Percentiles rank a stretch among this genome's conserved stretches.
These are phyloP conservation scores for Fusarium sororula DNA, from an alignment of 2,329 filamentous ascomycete species.

Conservation along the genomic window DNA sequence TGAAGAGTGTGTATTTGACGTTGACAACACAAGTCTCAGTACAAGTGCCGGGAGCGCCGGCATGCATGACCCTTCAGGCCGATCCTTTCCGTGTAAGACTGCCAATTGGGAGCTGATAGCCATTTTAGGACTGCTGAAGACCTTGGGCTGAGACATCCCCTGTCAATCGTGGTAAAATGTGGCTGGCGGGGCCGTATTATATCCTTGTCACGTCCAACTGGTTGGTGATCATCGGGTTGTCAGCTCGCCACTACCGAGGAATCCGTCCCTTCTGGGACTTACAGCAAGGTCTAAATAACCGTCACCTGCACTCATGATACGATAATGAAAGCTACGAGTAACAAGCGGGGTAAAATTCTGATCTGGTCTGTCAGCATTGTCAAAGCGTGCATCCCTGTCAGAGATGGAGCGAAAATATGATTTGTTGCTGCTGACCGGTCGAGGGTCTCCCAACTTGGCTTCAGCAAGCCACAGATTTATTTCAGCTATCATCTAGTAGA, in stretches of 20 bases:
- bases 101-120: neutral
- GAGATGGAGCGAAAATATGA: neutral
- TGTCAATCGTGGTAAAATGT: neutral
- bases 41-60: neutral
- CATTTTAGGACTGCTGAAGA: neutral
- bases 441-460: neutral
- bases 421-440: neutral
- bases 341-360: neutral
- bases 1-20: rapidly evolving
- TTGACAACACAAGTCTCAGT: neutral
- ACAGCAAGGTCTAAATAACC: neutral
- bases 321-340: neutral
- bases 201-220: neutral
- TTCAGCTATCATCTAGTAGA: neutral
- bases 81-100: neutral
- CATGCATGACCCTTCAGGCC: neutral
- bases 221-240: neutral
- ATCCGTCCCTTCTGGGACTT: neutral
- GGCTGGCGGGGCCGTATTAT: neutral
- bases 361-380: neutral
- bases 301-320: neutral
- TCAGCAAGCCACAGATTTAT: neutral
- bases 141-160: neutral
- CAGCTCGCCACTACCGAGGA: neutral
- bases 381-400: neutral